Base-by-base conservation (phyloP, 805 yeast genomes). In the Wickerhamiella alocasiicola region DNA sequence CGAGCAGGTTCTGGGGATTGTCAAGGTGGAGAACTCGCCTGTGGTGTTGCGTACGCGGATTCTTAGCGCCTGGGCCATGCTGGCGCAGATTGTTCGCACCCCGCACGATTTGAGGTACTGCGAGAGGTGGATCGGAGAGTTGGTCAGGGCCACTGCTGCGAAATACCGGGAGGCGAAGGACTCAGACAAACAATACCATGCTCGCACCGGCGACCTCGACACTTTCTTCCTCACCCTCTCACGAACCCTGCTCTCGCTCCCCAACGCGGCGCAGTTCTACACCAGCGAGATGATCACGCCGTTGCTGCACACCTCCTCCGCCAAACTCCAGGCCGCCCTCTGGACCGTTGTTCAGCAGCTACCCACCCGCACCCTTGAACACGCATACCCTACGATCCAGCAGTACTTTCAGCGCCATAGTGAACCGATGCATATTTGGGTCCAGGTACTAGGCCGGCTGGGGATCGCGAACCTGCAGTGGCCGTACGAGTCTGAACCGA, bases 51-150 rank as follows among this genome's bases (percentile, higher is more conserved):
- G 47, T 6, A 31, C 49, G 29, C 45, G 44, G 36, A 49, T 51
- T 2, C 38, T 49, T 13, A 50, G 52, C 29, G 54, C 54, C 1
- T 52, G 56, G 55, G 18, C 38, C 16, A 42, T 46, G 3, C 36
- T 50, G 12, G 43, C 27, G 7, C 25, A 43, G 2, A 29, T 42
- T 13, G 29, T 34, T 20, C 16, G 28, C 9, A 12, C 38, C 4
- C 11, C 7, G 11, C 16, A 6, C 16, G 39, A 36, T 2, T 9
- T 20, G 3, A 20, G 11, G 2, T 52, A 48, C 9, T 48, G 50
- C 29, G 29, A 16, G 1, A 7, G 9, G 5, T 52, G 56, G 56
- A 37, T 51, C 32, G 5, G 16, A 6, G 29, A 29, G 9, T n/a
- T 46, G 24, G 26, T 30, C 5, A 5, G 5, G 13, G 21, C 32